Conservation (phyloP, 176 grass and related monocot genomes). For the Ampelocalamus luodianensis region DNA sequence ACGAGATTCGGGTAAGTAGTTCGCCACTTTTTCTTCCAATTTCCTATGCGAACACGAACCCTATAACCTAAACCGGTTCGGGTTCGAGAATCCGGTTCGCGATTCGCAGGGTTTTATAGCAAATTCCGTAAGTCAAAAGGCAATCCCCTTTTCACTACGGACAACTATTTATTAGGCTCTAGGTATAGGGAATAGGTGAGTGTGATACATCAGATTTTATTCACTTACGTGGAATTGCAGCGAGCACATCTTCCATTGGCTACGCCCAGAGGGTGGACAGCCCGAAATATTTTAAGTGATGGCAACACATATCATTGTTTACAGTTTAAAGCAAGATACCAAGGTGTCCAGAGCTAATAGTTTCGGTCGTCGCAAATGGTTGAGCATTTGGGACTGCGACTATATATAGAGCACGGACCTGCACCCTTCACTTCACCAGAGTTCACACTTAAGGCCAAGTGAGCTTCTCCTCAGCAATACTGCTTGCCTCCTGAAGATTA, state of each 20-base stretch:
- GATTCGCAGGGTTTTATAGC: no score
- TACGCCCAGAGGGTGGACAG: conserved; percentile 56
- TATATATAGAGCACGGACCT: conserved; percentile 74
- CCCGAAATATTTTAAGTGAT: conserved; percentile 66
- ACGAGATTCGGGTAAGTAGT: no score
- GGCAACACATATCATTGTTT: conserved; percentile 62
- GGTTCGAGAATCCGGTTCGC: no score
- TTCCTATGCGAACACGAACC: no score
- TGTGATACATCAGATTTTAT: conserved; percentile 76
- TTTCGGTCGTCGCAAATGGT: conserved; percentile 39
- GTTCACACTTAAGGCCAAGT: conserved; percentile 49
- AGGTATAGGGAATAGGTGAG: conserved; percentile 82
- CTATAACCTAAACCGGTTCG: no score
- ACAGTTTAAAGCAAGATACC: conserved; percentile 57
- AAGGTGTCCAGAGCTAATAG: conserved; percentile 44
- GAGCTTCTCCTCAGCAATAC: conserved; percentile 35
- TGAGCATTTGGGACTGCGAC: conserved; percentile 47
- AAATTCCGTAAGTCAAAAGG: conserved; percentile 57
- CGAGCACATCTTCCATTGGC: conserved; percentile 54
- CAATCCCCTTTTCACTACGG: conserved; percentile 48
- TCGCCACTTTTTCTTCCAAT: no score
- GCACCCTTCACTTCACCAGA: conserved; percentile 56
- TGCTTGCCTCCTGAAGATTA: conserved; percentile 33
- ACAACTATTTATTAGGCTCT: conserved; percentile 60
- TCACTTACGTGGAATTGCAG: conserved; percentile 63